Evolutionary conservation across 169 alveolate genomes (phyloP), one percentile per base, ranked within the genome.

Genomic region (Theileria equi): DNA sequence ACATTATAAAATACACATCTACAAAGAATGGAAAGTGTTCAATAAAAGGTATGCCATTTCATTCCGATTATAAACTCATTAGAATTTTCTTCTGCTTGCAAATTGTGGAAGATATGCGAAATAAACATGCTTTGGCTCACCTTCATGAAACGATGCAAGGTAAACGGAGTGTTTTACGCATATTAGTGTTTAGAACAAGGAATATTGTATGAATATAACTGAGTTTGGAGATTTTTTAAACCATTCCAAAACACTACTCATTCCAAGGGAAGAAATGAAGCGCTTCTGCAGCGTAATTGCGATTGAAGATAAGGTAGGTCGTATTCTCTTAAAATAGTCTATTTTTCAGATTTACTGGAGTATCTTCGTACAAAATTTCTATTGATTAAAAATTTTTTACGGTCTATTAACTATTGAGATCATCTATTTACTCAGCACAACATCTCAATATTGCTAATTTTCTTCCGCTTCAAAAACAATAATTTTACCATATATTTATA

Each of bases 31-130:
- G 26, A 2, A 41, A 26, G 5, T 32, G 70, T 3, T 10, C 38
- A 23, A 34, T 60, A 10, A 60, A 60, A 16, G 55, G 70, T 60
- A 44, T 19, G 38, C 25, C 19, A 47, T 17, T 21, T 25, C 13
- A 13, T 21, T 17, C 7, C 7, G 23, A 60, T 1, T n/a, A 13
- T 5, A 38, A 13, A 38, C n/a, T 44, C 16, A 11, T 2, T 38
- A 23, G 55, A 44, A 34, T 35, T 74, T 26, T 8, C 49, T 17
- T 49, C 13, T 19, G 78, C 84, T 10, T 35, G 38, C 23, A 43
- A 48, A 29, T 57, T 35, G 47, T 74, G 84, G 84, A 74, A 49
- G 21, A 36, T 4, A 17, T 77, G 84, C 35, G 80, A 59, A 36
- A 26, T 74, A 3, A 59, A 68, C 38, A 44, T 52, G 5, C 35